A percentile compares a stretch with the other conserved stretches of the same genome.
Evolutionary conservation across 495 filamentous ascomycete species (phyloP).

Genomic region (Podospora sp.): DNA sequence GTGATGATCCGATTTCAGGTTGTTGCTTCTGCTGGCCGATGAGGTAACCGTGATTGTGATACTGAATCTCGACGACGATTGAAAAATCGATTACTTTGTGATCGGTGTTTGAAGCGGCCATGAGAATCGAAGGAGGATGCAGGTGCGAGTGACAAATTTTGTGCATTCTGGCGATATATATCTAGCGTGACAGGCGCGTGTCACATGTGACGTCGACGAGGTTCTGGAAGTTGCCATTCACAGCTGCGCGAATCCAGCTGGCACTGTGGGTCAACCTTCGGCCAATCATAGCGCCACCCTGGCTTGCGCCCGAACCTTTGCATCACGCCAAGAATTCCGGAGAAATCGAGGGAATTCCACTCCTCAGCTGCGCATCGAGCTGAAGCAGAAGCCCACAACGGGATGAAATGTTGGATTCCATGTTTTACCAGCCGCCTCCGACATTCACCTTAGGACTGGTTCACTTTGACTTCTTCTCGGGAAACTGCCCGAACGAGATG

Average conservation of each 20-base stretch:
- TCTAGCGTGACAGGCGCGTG: neutral
- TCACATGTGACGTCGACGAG: conserved; percentile 4
- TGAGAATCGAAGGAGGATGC: neutral
- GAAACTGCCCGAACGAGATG: too few species aligned
- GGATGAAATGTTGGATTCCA: neutral
- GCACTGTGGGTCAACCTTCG: neutral
- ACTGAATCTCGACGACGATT: neutral
- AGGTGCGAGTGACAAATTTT: neutral
- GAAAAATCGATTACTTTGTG: neutral
- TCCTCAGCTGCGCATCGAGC: neutral
- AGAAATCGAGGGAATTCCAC: neutral
- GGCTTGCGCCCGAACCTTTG: neutral
- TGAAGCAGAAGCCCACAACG: neutral
- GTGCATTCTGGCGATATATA: neutral
- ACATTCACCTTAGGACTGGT: neutral
- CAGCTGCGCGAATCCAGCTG: neutral
- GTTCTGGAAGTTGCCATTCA: conserved; percentile 10
- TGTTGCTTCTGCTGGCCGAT: conserved; percentile 4
- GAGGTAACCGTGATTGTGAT: neutral
- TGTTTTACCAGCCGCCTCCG: neutral
- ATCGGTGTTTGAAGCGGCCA: neutral
- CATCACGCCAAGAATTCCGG: neutral
- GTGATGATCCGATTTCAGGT: too few species aligned
- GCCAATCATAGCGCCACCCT: neutral
- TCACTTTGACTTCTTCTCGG: too few species aligned